Conservation (phyloP, 2,329 filamentous ascomycete species). For the Beauveria scarabaeidicola region DNA sequence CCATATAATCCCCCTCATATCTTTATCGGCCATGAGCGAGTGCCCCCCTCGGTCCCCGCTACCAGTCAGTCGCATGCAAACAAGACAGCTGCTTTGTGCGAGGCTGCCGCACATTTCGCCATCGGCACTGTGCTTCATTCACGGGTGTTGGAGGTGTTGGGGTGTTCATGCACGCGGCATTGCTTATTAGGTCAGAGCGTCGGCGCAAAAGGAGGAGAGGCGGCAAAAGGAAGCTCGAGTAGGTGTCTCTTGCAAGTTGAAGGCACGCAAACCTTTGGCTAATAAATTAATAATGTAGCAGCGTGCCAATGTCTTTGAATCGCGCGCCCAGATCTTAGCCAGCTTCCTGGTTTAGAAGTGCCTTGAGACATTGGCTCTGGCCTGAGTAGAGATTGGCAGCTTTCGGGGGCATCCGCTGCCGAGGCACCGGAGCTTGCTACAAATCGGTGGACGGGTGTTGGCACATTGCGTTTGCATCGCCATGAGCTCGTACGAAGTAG, state of each 20-base stretch:
- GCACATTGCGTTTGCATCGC: too few relatives aligned
- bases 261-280: too few relatives aligned
- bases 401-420: neutral
- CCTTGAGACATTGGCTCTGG: slow-evolving; percentile 6
- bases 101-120: neutral
- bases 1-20: neutral
- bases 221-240: neutral
- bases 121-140: neutral
- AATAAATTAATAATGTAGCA: neutral
- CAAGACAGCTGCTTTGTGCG: neutral
- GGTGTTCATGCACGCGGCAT: neutral
- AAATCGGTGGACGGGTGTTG: too few relatives aligned
- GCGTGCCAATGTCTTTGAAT: slow-evolving; percentile 10
- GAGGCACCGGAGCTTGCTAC: neutral
- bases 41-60: neutral
- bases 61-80: neutral
- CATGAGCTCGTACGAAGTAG: too few relatives aligned
- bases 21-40: neutral
- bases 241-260: too few relatives aligned
- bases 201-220: neutral
- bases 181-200: slow-evolving; percentile 1
- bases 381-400: neutral
- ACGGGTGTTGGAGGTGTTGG: neutral
- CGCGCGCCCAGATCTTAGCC: neutral
- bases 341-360: slow-evolving; percentile 10